Evolutionary conservation across 1,284 basidiomycete species (phyloP).

Genomic region (Ustilago shanxiensis): DNA sequence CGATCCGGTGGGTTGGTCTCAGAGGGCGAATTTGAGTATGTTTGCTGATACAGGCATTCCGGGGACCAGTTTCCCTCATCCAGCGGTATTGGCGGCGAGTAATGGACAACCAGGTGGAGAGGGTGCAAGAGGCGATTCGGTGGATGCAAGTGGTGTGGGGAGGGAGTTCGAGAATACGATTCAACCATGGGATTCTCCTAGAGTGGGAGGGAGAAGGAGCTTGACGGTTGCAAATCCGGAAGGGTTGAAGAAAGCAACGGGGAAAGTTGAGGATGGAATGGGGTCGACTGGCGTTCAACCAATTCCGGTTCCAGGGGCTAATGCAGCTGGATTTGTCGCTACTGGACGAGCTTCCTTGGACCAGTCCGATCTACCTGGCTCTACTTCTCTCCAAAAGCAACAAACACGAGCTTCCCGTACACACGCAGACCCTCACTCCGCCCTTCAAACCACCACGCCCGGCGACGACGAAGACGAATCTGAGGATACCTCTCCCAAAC

Average conservation of each 20-base stretch:
- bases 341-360: constrained; percentile 17
- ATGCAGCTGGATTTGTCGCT: too few species aligned
- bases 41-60: constrained; percentile 36
- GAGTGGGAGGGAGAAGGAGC: constrained; percentile 8
- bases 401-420: not conserved
- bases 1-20: constrained; percentile 20
- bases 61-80: constrained; percentile 44
- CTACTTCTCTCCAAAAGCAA: not conserved
- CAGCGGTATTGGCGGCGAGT: constrained; percentile 14
- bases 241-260: not conserved
- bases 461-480: constrained; percentile 11
- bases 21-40: constrained; percentile 13
- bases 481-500: not conserved
- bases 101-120: not conserved
- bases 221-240: constrained; percentile 12
- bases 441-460: not conserved
- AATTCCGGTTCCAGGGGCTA: not conserved
- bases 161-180: constrained; percentile 30
- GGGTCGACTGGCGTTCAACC: not conserved
- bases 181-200: constrained; percentile 43
- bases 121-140: constrained; percentile 4
- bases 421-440: not conserved
- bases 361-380: constrained; percentile 16
- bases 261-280: not conserved
- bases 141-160: not conserved